Evolutionary conservation across 768 basidiomycete species (phyloP), one percentile per base, ranked within the genome.

Genomic region (Lactarius sp.): DNA sequence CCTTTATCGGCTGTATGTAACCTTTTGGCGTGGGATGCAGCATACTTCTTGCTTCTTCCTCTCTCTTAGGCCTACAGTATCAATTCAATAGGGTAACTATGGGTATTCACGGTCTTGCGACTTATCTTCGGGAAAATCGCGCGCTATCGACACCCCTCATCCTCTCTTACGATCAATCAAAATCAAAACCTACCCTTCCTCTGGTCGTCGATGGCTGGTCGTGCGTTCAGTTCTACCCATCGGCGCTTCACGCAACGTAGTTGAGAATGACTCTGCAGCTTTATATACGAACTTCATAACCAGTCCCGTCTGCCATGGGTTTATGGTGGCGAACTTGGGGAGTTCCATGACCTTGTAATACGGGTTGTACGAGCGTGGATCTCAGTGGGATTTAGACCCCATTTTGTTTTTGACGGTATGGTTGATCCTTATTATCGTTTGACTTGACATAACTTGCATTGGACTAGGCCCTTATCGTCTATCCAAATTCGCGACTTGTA

Each of bases 151-250:
- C 74, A 64, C 72, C 75, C 0, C 61, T 76, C 37, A 70, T 74
- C n/a, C 73, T 81, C 18, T 59, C 70, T 12, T 42, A 61, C 27
- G 42, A 54, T 10, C 41, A 68, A 62, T 54, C 57, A 27, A 49
- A 37, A 13, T 27, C 39, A 18, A 49, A 31, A 22, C 65, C 53
- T 46, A 12, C 62, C 18, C 77, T 80, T 20, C 77, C 82, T 37
- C 76, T 92, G 63, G 86, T 94, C 9, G 82, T 93, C 55, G 91
- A 94, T 75, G 91, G 83, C 51, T 91, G 87, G 89, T 92, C 91
- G 91, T 93, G 73, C 85, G 91, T 85, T n/a, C n/a, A n/a, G n/a
- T n/a, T 16, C 31, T 37, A 20, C 52, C 22, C 22, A 42, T 51
- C 47, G 54, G 46, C 60, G 41, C 62, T 8, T 63, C 64, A 34